Conservation (phyloP, 1,284 basidiomycete genomes). For the Puccinia brachypodii region DNA sequence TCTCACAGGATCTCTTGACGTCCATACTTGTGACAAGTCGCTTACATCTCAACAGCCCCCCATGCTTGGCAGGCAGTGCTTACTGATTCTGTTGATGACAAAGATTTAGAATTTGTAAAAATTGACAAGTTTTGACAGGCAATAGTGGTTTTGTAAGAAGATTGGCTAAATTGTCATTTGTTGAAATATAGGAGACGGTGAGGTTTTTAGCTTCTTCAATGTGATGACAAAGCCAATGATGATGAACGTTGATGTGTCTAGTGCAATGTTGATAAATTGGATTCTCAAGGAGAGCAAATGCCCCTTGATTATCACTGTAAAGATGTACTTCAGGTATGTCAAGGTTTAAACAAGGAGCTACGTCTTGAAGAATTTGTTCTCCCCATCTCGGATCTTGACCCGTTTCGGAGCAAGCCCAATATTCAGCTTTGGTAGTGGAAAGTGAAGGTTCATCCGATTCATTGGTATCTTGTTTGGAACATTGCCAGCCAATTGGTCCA, state of each 20-base stretch:
- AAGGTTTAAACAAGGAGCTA: not conserved
- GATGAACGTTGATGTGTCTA: not conserved
- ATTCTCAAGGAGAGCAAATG: not conserved
- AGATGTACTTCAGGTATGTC: not conserved
- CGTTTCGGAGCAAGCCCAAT: not conserved
- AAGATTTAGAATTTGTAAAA: too few relatives aligned
- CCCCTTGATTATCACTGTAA: conserved; percentile 14
- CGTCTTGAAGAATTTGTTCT: not conserved
- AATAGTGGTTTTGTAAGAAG: too few relatives aligned
- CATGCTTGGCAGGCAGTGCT: too few relatives aligned
- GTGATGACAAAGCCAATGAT: not conserved
- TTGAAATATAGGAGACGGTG: too few relatives aligned
- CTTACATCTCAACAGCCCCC: too few relatives aligned
- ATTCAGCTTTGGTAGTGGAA: conserved; percentile 30
- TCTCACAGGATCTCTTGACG: too few relatives aligned
- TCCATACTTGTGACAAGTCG: too few relatives aligned
- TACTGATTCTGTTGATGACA: too few relatives aligned
- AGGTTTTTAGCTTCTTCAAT: too few relatives aligned
- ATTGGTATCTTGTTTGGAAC: conserved; percentile 36
- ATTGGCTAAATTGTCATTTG: too few relatives aligned
- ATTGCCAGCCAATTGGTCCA: conserved; percentile 18
- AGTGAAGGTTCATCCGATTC: not conserved
- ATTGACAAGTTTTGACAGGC: too few relatives aligned
- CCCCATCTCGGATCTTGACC: not conserved
- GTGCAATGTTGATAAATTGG: not conserved